Conservation (phyloP, 2,329 filamentous ascomycete genomes). For the Madurella mycetomatis region DNA sequence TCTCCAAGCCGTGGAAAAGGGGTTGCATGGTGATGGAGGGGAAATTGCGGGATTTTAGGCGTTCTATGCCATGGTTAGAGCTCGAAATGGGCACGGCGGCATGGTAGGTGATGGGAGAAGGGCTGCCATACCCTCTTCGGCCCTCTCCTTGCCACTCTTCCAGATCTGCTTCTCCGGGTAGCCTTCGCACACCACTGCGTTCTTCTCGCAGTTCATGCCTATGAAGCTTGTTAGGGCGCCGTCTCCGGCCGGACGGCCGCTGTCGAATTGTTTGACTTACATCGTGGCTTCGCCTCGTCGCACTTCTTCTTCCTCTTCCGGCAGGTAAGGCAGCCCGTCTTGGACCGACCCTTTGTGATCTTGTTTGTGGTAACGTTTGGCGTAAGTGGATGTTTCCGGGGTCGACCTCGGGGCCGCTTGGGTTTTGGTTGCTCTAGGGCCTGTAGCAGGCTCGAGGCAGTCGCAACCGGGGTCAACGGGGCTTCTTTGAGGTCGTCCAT, state of each 20-base stretch:
- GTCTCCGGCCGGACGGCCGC: neutral
- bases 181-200: conserved; percentile 85
- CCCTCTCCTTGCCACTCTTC: conserved; percentile 77
- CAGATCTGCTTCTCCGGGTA: conserved; percentile 83
- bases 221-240: conserved; percentile 9
- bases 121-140: conserved; percentile 56
- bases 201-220: conserved; percentile 90
- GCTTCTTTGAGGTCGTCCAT: conserved; percentile 49
- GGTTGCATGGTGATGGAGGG: conserved; percentile 55
- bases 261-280: conserved; percentile 39
- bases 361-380: conserved; percentile 58
- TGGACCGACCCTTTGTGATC: conserved; percentile 69
- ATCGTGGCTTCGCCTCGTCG: conserved; percentile 63
- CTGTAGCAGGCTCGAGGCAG: conserved; percentile 17
- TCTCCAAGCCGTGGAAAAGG: conserved; percentile 78
- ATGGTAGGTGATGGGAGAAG: neutral
- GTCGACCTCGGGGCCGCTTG: conserved; percentile 71
- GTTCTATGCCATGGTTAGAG: conserved; percentile 33
- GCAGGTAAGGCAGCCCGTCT: conserved; percentile 65
- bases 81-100: neutral
- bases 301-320: conserved; percentile 69
- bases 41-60: conserved; percentile 44
- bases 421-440: conserved; percentile 36
- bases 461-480: conserved; percentile 31
- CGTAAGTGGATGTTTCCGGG: conserved; percentile 71